Evolutionary conservation across 768 basidiomycete genomes (phyloP).

Genomic region (Basidioascus undulatus): DNA sequence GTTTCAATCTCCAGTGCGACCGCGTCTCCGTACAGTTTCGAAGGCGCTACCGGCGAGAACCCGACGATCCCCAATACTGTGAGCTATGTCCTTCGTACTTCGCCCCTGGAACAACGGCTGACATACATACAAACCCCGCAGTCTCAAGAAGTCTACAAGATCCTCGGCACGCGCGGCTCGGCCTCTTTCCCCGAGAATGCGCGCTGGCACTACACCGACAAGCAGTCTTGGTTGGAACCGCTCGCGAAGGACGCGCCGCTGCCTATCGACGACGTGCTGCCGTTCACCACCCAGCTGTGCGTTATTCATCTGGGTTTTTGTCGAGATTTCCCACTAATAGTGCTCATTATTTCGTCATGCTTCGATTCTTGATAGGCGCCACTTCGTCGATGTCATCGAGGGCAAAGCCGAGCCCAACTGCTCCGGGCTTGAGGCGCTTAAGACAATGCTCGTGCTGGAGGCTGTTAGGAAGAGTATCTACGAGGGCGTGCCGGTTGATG

Average conservation of each 20-base stretch:
- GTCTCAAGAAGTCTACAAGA: conserved; percentile 6
- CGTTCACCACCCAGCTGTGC: conserved; percentile 11
- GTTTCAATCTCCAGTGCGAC: conserved; percentile 4
- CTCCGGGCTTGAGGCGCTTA: conserved; percentile 5
- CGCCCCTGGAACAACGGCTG: neutral
- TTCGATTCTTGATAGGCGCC: no score
- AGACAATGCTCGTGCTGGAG: conserved; percentile 6
- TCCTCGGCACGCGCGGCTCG: conserved; percentile 8
- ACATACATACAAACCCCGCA: neutral
- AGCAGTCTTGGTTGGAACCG: no score
- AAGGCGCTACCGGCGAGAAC: conserved; percentile 12
- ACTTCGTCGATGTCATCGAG: conserved; percentile 7
- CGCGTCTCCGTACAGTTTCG: conserved; percentile 8
- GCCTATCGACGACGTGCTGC: conserved; percentile 4
- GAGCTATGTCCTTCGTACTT: neutral
- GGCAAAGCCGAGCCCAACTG: conserved; percentile 8
- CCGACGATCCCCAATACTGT: conserved; percentile 5
- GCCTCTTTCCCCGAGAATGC: conserved; percentile 5
- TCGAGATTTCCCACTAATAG: no score
- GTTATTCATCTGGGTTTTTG: no score
- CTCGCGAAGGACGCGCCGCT: neutral
- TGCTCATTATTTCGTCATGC: no score
- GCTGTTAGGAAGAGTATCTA: conserved; percentile 5
- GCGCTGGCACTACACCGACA: conserved; percentile 6
- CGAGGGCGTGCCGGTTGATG: conserved; percentile 2